A percentile compares a stretch with the other conserved stretches of the same genome.
Evolutionary conservation across 2,329 filamentous ascomycete species (phyloP).

Genomic region (Diaporthe eres): DNA sequence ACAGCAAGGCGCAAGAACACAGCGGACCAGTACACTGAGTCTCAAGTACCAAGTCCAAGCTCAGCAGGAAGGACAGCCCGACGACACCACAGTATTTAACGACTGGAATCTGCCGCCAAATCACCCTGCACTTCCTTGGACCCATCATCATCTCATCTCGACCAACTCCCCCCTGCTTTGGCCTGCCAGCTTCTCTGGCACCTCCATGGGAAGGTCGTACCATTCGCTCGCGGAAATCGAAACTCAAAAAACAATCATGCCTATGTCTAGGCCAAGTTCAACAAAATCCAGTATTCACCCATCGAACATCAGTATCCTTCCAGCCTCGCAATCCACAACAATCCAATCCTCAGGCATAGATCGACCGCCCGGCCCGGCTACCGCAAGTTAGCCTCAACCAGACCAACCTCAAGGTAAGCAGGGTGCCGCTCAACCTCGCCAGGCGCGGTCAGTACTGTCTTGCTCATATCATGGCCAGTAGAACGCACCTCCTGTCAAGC

Average conservation of each 20-base stretch:
- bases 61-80: conserved; percentile 30
- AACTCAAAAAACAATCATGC: conserved; percentile 38
- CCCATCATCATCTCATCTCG: conserved; percentile 37
- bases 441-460: conserved; percentile 1
- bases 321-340: conserved; percentile 27
- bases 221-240: conserved; percentile 36
- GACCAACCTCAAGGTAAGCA: conserved; percentile 29
- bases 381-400: conserved; percentile 33
- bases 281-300: conserved; percentile 39
- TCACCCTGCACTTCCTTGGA: conserved; percentile 22
- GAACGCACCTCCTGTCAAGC: conserved; percentile 11
- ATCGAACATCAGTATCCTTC: conserved; percentile 40
- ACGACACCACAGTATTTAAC: conserved; percentile 4
- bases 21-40: conserved; percentile 8
- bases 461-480: conserved; percentile 20
- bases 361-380: conserved; percentile 38
- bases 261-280: conserved; percentile 36
- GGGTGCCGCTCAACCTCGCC: not conserved
- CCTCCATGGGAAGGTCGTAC: conserved; percentile 37
- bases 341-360: conserved; percentile 34
- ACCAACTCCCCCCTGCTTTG: conserved; percentile 30
- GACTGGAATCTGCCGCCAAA: conserved; percentile 23
- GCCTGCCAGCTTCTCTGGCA: conserved; percentile 38
- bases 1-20: conserved; percentile 22
- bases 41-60: conserved; percentile 27